Conservation (phyloP, 257 asterid genomes). For the Nicotiana knightiana region DNA sequence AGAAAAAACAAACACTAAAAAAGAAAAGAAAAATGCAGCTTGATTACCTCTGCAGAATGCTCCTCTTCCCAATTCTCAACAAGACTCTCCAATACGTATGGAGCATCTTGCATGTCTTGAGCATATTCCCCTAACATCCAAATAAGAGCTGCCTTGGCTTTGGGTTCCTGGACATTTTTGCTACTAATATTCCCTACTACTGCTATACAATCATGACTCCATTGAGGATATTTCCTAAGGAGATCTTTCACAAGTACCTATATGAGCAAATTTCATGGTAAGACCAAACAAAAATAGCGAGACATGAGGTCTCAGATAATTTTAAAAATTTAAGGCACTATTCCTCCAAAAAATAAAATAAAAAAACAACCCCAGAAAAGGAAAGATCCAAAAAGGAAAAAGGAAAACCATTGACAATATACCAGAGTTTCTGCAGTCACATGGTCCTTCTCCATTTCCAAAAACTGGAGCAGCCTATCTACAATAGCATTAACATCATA, state of each 20-base stretch:
- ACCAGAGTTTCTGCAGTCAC: constrained; percentile 99
- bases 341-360: background rate
- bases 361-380: background rate
- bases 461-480: constrained; percentile 95
- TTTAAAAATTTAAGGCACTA: background rate
- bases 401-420: background rate
- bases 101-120: constrained; percentile 98
- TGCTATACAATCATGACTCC: constrained; percentile 99
- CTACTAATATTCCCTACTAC: constrained; percentile 98
- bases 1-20: background rate
- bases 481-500: constrained; percentile 99
- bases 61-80: constrained; percentile 97
- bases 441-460: constrained; percentile 98
- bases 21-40: background rate
- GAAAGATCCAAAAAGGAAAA: background rate
- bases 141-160: constrained; percentile 96
- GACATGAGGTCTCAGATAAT: background rate
- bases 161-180: constrained; percentile 91
- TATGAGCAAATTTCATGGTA: constrained; percentile 14
- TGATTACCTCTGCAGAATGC: constrained; percentile 81
- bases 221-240: constrained; percentile 96
- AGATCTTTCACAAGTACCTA: constrained; percentile 99
- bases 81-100: constrained; percentile 77
- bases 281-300: constrained; percentile 1
- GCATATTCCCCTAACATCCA: constrained; percentile 99